Evolutionary conservation across 2,329 filamentous ascomycete species (phyloP).

Genomic region (Blumeriella jaapii): DNA sequence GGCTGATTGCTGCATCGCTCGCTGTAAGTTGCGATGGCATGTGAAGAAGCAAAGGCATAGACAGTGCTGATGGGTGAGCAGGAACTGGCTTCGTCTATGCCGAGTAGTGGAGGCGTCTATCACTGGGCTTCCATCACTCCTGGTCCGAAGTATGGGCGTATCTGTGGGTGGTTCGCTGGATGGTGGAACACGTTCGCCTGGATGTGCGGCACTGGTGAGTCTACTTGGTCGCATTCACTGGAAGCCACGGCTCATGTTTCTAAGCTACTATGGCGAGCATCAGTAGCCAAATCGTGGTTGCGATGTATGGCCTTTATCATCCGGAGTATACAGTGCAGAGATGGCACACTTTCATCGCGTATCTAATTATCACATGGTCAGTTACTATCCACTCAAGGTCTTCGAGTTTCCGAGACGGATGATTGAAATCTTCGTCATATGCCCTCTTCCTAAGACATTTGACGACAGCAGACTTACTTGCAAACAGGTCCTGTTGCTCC

Average conservation of each 20-base stretch:
- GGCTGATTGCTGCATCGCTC: constrained; percentile 37
- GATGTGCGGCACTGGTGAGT: constrained; percentile 18
- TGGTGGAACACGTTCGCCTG: constrained; percentile 42
- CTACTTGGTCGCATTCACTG: neutral
- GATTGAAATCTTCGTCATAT: too few relatives aligned
- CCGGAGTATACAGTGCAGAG: constrained; percentile 33
- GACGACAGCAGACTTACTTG: too few relatives aligned
- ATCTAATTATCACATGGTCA: constrained; percentile 37
- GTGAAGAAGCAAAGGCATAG: neutral
- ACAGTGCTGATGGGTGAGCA: neutral
- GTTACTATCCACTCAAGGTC: too few relatives aligned
- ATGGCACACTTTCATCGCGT: constrained; percentile 41
- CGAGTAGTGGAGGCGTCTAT: constrained; percentile 31
- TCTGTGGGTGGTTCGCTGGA: constrained; percentile 38
- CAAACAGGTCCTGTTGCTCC: too few relatives aligned
- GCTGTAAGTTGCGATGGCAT: constrained; percentile 29
- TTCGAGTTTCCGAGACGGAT: too few relatives aligned
- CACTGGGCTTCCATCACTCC: constrained; percentile 41
- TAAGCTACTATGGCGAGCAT: constrained; percentile 24
- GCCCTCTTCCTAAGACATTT: too few relatives aligned
- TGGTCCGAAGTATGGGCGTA: constrained; percentile 34
- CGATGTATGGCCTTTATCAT: constrained; percentile 38
- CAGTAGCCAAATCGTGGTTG: constrained; percentile 34
- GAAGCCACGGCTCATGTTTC: constrained; percentile 1
- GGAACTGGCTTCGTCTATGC: constrained; percentile 23